A percentile compares a stretch with the other conserved stretches of the same genome.
phyloP scores from a whole-genome alignment of 2,329 filamentous ascomycete genomes.

The Cladobotryum mycophilum region DNA sequence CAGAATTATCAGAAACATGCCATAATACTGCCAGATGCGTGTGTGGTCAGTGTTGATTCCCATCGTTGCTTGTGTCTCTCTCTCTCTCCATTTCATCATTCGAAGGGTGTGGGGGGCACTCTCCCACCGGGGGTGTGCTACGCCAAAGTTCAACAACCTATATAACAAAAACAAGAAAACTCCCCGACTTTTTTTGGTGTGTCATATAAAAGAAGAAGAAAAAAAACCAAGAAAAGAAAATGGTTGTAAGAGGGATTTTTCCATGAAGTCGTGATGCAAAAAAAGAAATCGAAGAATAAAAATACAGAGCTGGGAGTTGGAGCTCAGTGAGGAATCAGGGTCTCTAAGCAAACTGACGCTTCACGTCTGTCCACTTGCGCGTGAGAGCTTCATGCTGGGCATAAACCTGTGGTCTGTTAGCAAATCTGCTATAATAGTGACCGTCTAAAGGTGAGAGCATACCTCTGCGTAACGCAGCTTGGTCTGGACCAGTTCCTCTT shows the following conservation, averaged over 20 bases:
- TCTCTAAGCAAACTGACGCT: slow-evolving; percentile 46
- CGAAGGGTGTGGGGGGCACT: neutral
- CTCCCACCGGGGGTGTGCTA: neutral
- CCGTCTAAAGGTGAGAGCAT: slow-evolving; percentile 33
- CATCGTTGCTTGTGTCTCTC: neutral
- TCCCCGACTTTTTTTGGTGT: slow-evolving; percentile 5
- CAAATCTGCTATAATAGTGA: neutral
- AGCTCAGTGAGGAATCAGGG: neutral
- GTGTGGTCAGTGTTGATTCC: neutral
- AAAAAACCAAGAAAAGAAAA: neutral
- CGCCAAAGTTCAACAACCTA: neutral
- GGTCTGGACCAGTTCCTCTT: slow-evolving; percentile 83
- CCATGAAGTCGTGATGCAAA: slow-evolving; percentile 8
- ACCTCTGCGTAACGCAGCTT: slow-evolving; percentile 97
- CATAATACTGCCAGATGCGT: slow-evolving; percentile 6
- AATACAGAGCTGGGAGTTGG: neutral
- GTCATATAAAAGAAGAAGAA: neutral
- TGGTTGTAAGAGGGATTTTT: neutral
- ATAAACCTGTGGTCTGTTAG: slow-evolving; percentile 51
- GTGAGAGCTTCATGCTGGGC: slow-evolving; percentile 63
- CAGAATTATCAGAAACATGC: slow-evolving; percentile 6
- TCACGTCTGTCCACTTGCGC: slow-evolving; percentile 72
- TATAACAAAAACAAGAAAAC: slow-evolving; percentile 1
- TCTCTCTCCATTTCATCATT: slow-evolving; percentile 8
- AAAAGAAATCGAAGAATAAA: neutral